Conservation (phyloP, 2,329 filamentous ascomycete genomes). For the Phialophora tarda region DNA sequence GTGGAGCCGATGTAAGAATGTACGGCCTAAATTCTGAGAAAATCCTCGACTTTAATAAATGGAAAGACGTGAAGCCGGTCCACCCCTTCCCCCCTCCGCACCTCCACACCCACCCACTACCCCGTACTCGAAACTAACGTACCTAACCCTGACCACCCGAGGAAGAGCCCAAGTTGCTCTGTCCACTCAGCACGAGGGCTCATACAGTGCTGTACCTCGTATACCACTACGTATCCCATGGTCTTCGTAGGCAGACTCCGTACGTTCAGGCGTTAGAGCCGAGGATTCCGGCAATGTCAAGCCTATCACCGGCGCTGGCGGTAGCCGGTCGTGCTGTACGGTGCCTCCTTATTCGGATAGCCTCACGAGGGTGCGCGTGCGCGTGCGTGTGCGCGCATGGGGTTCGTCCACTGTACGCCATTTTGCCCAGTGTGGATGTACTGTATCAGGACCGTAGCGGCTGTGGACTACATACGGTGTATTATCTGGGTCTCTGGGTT, state of each 20-base stretch:
- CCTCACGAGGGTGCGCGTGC: not conserved
- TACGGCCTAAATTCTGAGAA: conserved; percentile 1
- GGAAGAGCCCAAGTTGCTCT: too few species aligned
- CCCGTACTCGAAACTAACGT: not conserved
- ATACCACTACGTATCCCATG: not conserved
- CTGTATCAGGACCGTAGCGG: too few species aligned
- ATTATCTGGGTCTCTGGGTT: not conserved
- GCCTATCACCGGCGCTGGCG: not conserved
- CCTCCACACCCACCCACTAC: too few species aligned
- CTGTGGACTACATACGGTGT: not conserved
- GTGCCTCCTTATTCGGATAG: not conserved
- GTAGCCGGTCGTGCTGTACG: not conserved
- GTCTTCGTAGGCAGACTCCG: not conserved
- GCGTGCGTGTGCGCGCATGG: not conserved
- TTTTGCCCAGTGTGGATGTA: too few species aligned
- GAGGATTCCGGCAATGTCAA: not conserved
- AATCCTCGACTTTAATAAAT: not conserved
- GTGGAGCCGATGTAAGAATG: too few species aligned
- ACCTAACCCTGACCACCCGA: not conserved
- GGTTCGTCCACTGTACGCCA: not conserved
- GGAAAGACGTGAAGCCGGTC: too few species aligned
- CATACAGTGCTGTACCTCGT: not conserved
- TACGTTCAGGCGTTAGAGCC: not conserved
- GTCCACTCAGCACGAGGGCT: not conserved
- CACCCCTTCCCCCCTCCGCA: too few species aligned